Conservation (phyloP, 495 filamentous ascomycete species). For the Penicillium dipodomyicola region DNA sequence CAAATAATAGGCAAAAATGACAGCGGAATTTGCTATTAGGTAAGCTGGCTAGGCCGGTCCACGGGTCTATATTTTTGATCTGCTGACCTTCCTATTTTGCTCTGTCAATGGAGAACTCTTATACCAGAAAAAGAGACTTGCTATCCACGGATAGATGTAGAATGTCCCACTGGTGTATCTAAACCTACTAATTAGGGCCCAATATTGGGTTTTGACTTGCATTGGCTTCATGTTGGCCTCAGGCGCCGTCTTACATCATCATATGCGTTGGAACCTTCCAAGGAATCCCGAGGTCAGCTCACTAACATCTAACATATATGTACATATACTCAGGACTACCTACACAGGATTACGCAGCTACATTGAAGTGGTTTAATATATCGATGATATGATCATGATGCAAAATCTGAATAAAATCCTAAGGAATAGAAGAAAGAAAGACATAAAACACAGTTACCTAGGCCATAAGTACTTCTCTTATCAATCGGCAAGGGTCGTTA, state of each 20-base stretch:
- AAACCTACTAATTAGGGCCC: neutral
- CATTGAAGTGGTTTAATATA: neutral
- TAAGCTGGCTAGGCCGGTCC: constrained; percentile 3
- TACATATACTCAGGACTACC: too few species aligned
- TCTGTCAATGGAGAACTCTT: neutral
- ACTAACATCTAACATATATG: too few species aligned
- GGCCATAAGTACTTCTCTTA: neutral
- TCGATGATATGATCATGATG: neutral
- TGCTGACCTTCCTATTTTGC: constrained; percentile 3
- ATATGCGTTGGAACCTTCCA: too few species aligned
- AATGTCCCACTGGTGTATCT: neutral
- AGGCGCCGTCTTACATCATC: neutral
- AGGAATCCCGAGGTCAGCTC: too few species aligned
- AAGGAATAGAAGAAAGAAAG: neutral
- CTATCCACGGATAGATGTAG: neutral
- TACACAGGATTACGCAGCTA: neutral
- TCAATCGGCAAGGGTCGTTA: constrained; percentile 1
- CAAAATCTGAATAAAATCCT: too few species aligned
- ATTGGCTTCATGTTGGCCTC: neutral
- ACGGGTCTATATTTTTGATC: neutral
- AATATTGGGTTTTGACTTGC: neutral
- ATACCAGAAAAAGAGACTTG: neutral
- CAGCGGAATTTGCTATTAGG: neutral
- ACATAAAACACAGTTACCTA: neutral
- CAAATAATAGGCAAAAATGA: constrained; percentile 8